Evolutionary conservation across 495 filamentous ascomycete genomes (phyloP), one percentile per base, ranked within the genome.

Genomic region (Mytilinidion resinicola): DNA sequence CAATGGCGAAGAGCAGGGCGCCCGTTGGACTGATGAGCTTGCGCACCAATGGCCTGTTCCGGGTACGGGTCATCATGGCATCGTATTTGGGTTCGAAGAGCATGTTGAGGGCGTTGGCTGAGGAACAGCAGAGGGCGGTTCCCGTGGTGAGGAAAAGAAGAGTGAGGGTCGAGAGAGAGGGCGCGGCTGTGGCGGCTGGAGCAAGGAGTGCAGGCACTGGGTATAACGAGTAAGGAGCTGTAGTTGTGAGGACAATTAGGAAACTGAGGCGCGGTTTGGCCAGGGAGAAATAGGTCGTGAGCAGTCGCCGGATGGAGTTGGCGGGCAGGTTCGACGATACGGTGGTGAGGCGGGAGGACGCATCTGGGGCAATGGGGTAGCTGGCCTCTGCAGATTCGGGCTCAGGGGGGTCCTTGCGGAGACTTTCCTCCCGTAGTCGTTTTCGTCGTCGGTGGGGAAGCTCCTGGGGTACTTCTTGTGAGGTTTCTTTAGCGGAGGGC

Each of bases 71-170:
- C 93, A 98, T 98, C 63, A 86, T 85, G 21, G 87, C 89, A 73
- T 98, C 93, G 73, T 90, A 88, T 61, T 82, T 78, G 12, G 86
- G 91, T 73, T 98, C 93, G 66, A 95, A 85, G 62, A 95, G 84
- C 93, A 98, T 98, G 76, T 98, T 98, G 51, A 97, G 77, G 0
- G 93, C 85, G 65, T 97, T 98, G 46, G 93, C 93, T 61, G 85
- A 87, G 49, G 90, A 89, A 34, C 78, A 88, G 67, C 86, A 87
- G 8, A 97, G 81, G 14, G 92, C 82, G 1, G 93, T 98, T 48
- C 93, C 93, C 12, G 82, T 79, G 0, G 92, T 96, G 64, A 98
- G 83, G 79, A 95, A 96, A 57, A 92, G 76, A 15, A 98, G 85
- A 9, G 95, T 98, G 37, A 97, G 77, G 5, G 93, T 85, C 34